Percentiles rank a stretch among this genome's conserved stretches.
Conservation (phyloP, 202 grass and related monocot genomes). For the Eragrostis tef region DNA sequence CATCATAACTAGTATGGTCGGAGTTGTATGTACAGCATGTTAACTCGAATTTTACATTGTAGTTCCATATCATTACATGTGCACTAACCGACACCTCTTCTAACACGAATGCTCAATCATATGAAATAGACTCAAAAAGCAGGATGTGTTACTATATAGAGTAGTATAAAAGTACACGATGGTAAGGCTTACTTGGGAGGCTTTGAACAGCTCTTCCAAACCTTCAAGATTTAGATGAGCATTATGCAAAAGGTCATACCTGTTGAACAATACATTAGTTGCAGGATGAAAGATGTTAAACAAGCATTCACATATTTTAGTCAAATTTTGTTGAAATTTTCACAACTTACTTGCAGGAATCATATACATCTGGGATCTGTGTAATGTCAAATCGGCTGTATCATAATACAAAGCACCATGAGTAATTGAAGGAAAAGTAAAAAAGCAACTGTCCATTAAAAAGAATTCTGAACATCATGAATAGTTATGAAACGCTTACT, state of each 20-base stretch:
- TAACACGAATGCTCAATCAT: slow-evolving; percentile 31
- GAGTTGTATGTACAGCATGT: not conserved
- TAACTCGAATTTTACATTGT: slow-evolving; percentile 25
- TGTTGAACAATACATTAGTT: slow-evolving; percentile 51
- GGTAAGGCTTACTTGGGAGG: slow-evolving; percentile 73
- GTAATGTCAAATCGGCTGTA: slow-evolving; percentile 98
- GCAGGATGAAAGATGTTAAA: too few relatives aligned
- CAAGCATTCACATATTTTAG: not conserved
- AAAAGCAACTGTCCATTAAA: slow-evolving; percentile 6
- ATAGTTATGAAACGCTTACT: slow-evolving; percentile 55
- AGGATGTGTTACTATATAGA: not conserved
- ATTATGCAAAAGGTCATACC: slow-evolving; percentile 98
- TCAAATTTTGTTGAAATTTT: not conserved
- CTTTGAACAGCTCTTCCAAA: slow-evolving; percentile 93
- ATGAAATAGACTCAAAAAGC: slow-evolving; percentile 16
- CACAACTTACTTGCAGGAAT: slow-evolving; percentile 96
- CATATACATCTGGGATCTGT: slow-evolving; percentile 98
- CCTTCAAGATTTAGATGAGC: slow-evolving; percentile 96
- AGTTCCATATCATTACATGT: slow-evolving; percentile 4
- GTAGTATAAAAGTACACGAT: slow-evolving; percentile 39
- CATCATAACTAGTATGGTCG: not conserved
- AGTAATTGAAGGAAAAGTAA: slow-evolving; percentile 25
- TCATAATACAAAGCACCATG: slow-evolving; percentile 37
- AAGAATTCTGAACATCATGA: slow-evolving; percentile 26
- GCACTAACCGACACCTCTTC: not conserved